phyloP scores from a whole-genome alignment of 768 basidiomycete genomes.

The Psilocybe tampanensis region DNA sequence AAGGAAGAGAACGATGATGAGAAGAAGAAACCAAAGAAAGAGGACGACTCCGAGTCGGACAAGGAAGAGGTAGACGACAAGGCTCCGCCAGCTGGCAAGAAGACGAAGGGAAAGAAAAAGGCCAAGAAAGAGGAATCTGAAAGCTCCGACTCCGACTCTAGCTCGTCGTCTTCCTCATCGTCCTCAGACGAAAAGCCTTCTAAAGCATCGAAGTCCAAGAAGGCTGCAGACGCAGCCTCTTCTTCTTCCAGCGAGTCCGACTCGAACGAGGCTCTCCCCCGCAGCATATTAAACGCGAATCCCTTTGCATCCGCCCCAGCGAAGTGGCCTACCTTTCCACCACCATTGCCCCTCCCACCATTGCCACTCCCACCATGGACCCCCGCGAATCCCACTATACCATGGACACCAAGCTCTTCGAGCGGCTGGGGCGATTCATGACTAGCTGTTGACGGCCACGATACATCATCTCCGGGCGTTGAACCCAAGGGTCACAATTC shows the following conservation, averaged over 20 bases:
- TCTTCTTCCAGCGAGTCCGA: neutral
- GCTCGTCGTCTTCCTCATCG: neutral
- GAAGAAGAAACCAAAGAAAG: neutral
- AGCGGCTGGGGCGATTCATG: slow-evolving; percentile 20
- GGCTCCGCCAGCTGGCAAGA: neutral
- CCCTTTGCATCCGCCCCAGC: neutral
- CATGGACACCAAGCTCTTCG: neutral
- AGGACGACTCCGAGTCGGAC: too few species aligned
- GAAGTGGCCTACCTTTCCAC: neutral
- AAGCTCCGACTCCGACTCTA: neutral
- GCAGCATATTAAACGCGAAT: neutral
- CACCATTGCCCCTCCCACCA: neutral
- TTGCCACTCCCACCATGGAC: neutral
- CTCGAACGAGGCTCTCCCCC: slow-evolving; percentile 6
- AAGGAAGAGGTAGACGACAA: neutral
- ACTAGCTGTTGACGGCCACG: slow-evolving; percentile 17
- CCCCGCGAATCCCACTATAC: neutral
- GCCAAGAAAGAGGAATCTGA: neutral
- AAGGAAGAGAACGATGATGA: neutral
- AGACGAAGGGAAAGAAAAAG: slow-evolving; percentile 1
- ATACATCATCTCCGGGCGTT: neutral
- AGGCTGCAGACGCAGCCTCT: neutral
- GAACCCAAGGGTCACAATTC: neutral
- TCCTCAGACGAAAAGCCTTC: neutral
- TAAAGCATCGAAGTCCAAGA: neutral